Conservation (phyloP, 2,329 filamentous ascomycete species). For the Stemphylium vesicarium region DNA sequence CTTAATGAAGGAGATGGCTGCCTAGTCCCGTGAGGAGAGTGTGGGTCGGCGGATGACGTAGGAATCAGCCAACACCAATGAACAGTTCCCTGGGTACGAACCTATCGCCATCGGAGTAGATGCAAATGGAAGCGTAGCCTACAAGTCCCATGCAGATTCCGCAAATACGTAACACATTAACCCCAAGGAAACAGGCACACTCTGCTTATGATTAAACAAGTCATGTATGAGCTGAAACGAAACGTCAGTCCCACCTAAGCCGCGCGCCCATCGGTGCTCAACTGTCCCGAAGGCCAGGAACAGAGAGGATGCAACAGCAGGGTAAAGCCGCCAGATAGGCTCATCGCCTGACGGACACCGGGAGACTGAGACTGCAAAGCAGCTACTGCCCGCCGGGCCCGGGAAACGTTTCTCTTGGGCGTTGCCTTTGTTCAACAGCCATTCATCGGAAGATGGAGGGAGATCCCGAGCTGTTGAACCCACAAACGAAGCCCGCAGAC, state of each 20-base stretch:
- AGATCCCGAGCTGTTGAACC: slow-evolving; percentile 37
- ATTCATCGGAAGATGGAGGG: slow-evolving; percentile 33
- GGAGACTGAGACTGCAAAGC: slow-evolving; percentile 21
- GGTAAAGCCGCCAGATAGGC: slow-evolving; percentile 42
- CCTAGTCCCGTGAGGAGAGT: no score
- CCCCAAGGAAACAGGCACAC: not conserved
- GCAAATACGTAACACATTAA: no score
- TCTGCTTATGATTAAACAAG: not conserved
- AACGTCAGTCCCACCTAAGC: slow-evolving; percentile 39
- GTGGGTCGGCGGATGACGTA: no score
- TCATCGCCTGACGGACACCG: slow-evolving; percentile 23
- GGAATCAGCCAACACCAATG: no score
- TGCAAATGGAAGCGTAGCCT: no score
- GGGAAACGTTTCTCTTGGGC: slow-evolving; percentile 37
- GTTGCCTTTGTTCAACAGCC: slow-evolving; percentile 47
- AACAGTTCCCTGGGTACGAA: no score
- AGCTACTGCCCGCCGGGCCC: slow-evolving; percentile 9
- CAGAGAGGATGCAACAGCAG: slow-evolving; percentile 32
- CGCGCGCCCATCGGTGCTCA: slow-evolving; percentile 32
- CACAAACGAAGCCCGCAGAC: slow-evolving; percentile 36
- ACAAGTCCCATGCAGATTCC: no score
- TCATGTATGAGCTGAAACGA: slow-evolving; percentile 45
- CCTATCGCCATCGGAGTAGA: no score
- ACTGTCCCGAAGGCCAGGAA: slow-evolving; percentile 20
- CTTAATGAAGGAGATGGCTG: no score